Conservation (phyloP, 306 rosid genomes). For the Rosa persica region DNA sequence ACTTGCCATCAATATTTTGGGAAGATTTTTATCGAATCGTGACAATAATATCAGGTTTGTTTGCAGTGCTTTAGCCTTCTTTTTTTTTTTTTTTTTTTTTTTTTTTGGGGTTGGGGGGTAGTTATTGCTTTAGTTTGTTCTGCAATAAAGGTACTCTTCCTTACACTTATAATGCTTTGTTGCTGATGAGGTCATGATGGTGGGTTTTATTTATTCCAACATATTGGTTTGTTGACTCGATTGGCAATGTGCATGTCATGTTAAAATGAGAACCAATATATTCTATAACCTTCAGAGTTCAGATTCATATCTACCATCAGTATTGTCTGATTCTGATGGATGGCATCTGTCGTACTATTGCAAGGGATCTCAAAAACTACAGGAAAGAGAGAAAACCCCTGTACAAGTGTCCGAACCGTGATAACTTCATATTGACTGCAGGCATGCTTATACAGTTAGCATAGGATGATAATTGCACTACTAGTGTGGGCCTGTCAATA, state of each 20-base stretch:
- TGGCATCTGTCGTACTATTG: neutral
- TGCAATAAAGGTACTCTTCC: neutral
- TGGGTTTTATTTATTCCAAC: neutral
- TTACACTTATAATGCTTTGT: neutral
- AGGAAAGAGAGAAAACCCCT: neutral
- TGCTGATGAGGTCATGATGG: neutral
- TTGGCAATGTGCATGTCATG: neutral
- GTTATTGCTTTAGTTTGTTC: neutral
- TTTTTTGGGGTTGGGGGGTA: too few species aligned
- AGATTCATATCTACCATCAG: neutral
- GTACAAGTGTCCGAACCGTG: neutral
- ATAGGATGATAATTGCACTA: neutral
- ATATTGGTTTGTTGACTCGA: neutral
- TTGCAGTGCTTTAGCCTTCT: neutral
- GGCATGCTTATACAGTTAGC: neutral
- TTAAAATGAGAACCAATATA: neutral
- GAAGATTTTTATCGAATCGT: constrained; percentile 95
- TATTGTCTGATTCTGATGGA: neutral
- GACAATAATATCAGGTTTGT: constrained; percentile 95
- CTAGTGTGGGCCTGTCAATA: neutral
- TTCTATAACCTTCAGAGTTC: neutral
- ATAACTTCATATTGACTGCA: neutral
- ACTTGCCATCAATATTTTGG: constrained; percentile 93
- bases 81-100: too few species aligned
- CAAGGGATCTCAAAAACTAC: neutral